Conservation (phyloP, 768 basidiomycete species). For the Tulasnella sp. region DNA sequence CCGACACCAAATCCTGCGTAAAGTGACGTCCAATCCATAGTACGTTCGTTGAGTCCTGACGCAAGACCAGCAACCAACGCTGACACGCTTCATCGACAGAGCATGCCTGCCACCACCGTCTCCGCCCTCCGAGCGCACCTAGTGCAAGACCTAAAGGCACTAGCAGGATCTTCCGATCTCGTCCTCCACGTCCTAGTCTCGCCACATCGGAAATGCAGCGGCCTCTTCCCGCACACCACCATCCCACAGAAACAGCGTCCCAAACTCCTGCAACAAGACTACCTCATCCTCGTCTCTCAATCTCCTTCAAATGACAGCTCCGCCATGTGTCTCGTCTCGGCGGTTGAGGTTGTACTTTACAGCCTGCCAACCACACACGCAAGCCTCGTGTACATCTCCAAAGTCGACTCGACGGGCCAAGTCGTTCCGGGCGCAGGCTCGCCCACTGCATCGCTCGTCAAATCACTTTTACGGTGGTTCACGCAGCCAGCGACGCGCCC, state of each 20-base stretch:
- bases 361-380: slow-evolving; percentile 67
- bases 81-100: background rate
- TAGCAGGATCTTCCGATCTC: slow-evolving; percentile 72
- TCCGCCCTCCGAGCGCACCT: slow-evolving; percentile 42
- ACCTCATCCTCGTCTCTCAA: slow-evolving; percentile 69
- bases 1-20: too few relatives aligned
- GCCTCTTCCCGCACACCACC: slow-evolving; percentile 73
- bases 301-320: slow-evolving; percentile 14
- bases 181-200: slow-evolving; percentile 77
- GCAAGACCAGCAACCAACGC: background rate
- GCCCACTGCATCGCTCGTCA: slow-evolving; percentile 64
- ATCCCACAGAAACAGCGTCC: slow-evolving; percentile 53
- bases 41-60: background rate
- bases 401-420: slow-evolving; percentile 92
- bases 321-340: slow-evolving; percentile 66
- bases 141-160: slow-evolving; percentile 55
- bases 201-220: slow-evolving; percentile 64
- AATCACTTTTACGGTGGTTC: slow-evolving; percentile 66
- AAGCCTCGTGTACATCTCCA: slow-evolving; percentile 85
- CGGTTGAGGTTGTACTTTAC: slow-evolving; percentile 79
- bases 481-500: slow-evolving; percentile 65
- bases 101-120: background rate
- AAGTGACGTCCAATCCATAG: too few relatives aligned
- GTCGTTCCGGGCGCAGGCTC: slow-evolving; percentile 53
- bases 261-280: slow-evolving; percentile 70